Conservation (phyloP, 2,329 filamentous ascomycete genomes). For the Madurella mycetomatis region DNA sequence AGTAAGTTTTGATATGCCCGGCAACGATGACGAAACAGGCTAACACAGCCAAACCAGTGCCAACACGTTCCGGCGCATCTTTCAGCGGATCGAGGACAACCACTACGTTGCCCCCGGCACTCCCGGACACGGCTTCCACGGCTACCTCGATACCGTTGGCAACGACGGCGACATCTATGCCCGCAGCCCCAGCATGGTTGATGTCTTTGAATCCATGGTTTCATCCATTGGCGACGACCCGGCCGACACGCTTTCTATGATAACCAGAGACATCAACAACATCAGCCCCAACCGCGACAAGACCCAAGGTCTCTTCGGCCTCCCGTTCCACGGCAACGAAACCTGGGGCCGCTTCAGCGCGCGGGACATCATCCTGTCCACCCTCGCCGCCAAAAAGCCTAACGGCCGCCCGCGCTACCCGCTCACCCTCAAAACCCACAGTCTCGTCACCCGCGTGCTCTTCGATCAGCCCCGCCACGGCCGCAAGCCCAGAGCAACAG, state of each 20-base stretch:
- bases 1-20: conserved; percentile 4
- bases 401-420: conserved; percentile 20
- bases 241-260: conserved; percentile 9
- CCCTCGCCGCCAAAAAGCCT: conserved; percentile 22
- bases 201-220: conserved; percentile 8
- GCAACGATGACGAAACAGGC: background rate
- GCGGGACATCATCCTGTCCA: conserved; percentile 25
- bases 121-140: conserved; percentile 39
- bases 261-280: conserved; percentile 24
- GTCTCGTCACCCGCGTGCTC: conserved; percentile 36
- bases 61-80: conserved; percentile 39
- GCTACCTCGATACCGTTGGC: conserved; percentile 33
- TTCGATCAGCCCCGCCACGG: conserved; percentile 31
- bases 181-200: conserved; percentile 9
- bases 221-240: conserved; percentile 16
- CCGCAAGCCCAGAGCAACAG: conserved; percentile 28
- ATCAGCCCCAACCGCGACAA: conserved; percentile 25
- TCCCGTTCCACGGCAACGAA: conserved; percentile 19
- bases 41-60: conserved; percentile 19
- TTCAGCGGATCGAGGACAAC: conserved; percentile 40
- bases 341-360: conserved; percentile 20
- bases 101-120: conserved; percentile 37
- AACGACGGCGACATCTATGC: conserved; percentile 7
- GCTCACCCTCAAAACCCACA: conserved; percentile 28
- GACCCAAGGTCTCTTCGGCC: conserved; percentile 27